Evolutionary conservation across 225 moss, liverwort and hornwort species (phyloP), one percentile per base, ranked within the genome.

Genomic region (Bryoerythrophyllum caledonicum): DNA sequence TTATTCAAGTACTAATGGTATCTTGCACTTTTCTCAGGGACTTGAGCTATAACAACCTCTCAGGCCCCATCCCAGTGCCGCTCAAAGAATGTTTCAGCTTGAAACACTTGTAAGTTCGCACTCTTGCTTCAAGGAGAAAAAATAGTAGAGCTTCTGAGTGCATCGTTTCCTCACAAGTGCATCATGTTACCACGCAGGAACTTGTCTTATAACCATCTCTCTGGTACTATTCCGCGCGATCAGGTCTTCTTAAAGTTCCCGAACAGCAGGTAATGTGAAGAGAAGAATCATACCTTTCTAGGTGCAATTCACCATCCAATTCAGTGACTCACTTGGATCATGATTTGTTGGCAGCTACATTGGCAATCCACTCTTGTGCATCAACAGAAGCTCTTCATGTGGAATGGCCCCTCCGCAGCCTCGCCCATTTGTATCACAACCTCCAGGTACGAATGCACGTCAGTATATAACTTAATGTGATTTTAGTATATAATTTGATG

Each of bases 141-240:
- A 16, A 2, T 3, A 15, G 10, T n/a, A 15, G 19, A 65, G 28
- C 24, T 53, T 23, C 8, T 4, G 3, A 46, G 17, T 56, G 19
- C 38, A 4, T 11, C 60, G 23, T 40, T 16, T 51, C 6, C 21
- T 60, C 58, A 40, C 49, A 28, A 32, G 34, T 51, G 32, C 28
- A 12, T 79, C 25, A 49, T 72, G 38, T 56, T 37, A 30, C 19
- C 74, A 19, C 61, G 61, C 81, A 82, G 93, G 79, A 93, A 99
- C 60, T 80, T 99, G 49, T 99, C 97, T 11, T 99, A 84, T 68
- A 99, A 99, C 74, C 80, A 90, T 56, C 88, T 99, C 26, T 83
- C 87, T 35, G 97, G 97, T 60, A 80, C 83, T 19, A 82, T 99
- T 61, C 94, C 97, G 27, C 28, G 55, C 5, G 85, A 74, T 63